A percentile compares a stretch with the other conserved stretches of the same genome.
Evolutionary conservation across 2,329 filamentous ascomycete genomes (phyloP).

Genomic region (Colletotrichum lindemuthianum): DNA sequence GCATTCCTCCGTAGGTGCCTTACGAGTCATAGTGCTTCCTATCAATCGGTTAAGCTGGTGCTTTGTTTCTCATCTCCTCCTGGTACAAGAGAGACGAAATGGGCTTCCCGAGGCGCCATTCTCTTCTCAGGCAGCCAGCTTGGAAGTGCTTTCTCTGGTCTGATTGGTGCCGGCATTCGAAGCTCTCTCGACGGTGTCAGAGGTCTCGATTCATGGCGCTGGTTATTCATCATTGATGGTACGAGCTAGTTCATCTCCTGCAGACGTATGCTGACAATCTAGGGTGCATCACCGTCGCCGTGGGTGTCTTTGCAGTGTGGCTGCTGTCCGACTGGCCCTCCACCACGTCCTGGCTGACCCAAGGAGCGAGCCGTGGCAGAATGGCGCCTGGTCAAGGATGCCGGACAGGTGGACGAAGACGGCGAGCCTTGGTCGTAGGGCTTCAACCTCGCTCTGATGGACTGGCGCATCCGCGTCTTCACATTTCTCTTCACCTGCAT

Average conservation of each 20-base stretch:
- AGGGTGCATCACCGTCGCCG: slow-evolving; percentile 47
- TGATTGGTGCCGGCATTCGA: slow-evolving; percentile 46
- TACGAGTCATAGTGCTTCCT: background rate
- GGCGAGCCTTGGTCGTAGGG: slow-evolving; percentile 48
- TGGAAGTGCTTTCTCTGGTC: slow-evolving; percentile 44
- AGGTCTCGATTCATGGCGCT: slow-evolving; percentile 60
- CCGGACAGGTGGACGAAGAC: slow-evolving; percentile 54
- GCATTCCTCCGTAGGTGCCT: slow-evolving; percentile 1
- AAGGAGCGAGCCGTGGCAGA: slow-evolving; percentile 63
- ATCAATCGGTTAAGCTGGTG: slow-evolving; percentile 53
- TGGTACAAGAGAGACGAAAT: slow-evolving; percentile 58
- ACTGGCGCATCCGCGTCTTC: slow-evolving; percentile 47
- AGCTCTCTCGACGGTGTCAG: slow-evolving; percentile 53
- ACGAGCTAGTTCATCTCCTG: accelerated
- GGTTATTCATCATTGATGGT: slow-evolving; percentile 61
- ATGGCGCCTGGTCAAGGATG: slow-evolving; percentile 60
- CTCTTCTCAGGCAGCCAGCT: slow-evolving; percentile 45
- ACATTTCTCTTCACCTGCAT: slow-evolving; percentile 3
- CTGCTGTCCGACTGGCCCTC: slow-evolving; percentile 62
- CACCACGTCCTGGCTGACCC: slow-evolving; percentile 60
- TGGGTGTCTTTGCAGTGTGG: slow-evolving; percentile 46
- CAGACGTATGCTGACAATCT: background rate
- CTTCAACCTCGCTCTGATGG: slow-evolving; percentile 64
- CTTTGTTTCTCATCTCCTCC: slow-evolving; percentile 57
- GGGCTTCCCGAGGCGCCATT: slow-evolving; percentile 50